Base-by-base conservation (phyloP, 192 early-diverging fungal species). In the Podila verticillata region DNA sequence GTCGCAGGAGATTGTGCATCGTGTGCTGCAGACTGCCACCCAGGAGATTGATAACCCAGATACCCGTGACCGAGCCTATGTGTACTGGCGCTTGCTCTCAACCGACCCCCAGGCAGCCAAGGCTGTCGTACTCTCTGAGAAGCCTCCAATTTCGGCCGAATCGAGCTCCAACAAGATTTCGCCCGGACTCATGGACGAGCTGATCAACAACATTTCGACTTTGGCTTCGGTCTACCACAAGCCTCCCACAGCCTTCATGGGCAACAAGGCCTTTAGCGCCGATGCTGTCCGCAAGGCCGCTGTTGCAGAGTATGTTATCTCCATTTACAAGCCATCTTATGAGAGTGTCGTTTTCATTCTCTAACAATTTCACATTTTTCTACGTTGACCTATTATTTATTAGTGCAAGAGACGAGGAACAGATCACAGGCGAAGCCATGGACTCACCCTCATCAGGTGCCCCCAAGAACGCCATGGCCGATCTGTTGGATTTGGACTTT, bases 161-260 rank as follows among this genome's bases (percentile, higher is more conserved):
- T 86, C 73, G 35, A 58, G 66, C 9, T 17, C 61, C 10, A 82
- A 73, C 57, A 86, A 87, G 31, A 84, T 99, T 48, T 89, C 91
- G 31, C 84, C 91, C 19, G 80, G 87, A 35, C 83, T 98, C 10
- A 87, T 98, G 58, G 94, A 97, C 48, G 95, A 97, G 72, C 86
- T 99, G 44, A 85, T 98, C 57, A 86, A 83, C 62, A 93, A 98
- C 75, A 95, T 99, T 58, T 92, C 91, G 13, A 90, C 92, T 32
- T 82, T 99, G 36, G 95, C 98, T 2, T 96, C 95, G 17, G 96
- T 99, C n/a, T 95, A 96, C 74, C 98, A 99, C 78, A 96, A 95
- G 72, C 92, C 97, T 10, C 91, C 95, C 0, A 87, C 86, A 48
- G 86, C 92, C 26, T 94, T 99, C 65, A 92, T 92, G 71, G 89